Evolutionary conservation across 805 yeast genomes (phyloP).

Genomic region (Yarrowia sp.): DNA sequence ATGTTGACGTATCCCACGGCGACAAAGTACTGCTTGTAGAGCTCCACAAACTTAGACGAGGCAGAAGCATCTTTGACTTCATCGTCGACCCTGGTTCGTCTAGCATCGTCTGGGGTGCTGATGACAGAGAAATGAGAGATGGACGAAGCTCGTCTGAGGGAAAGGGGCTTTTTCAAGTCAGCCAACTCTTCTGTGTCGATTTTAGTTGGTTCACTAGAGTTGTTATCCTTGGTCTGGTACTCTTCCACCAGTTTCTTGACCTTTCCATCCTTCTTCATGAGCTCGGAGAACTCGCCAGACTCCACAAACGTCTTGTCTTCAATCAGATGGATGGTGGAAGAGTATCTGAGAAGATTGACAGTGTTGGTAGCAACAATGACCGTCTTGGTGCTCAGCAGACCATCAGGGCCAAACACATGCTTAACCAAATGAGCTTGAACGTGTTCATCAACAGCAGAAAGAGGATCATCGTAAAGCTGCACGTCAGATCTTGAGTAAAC

Average conservation of each 20-base stretch:
- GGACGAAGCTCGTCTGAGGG: constrained; percentile 2
- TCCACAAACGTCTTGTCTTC: constrained; percentile 57
- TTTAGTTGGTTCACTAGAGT: background rate
- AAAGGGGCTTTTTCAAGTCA: background rate
- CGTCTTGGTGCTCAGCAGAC: constrained; percentile 72
- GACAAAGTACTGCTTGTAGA: background rate
- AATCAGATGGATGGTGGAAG: constrained; percentile 69
- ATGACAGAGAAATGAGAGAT: background rate
- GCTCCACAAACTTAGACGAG: background rate
- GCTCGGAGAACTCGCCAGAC: constrained; percentile 53
- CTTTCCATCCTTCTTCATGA: background rate
- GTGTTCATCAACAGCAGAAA: constrained; percentile 97
- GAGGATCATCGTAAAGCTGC: constrained; percentile 86
- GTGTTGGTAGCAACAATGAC: constrained; percentile 81
- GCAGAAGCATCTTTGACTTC: background rate
- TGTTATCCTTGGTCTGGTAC: background rate
- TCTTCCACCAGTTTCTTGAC: constrained; percentile 3
- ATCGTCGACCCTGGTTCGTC: constrained; percentile 1
- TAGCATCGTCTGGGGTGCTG: background rate
- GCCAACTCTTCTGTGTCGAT: background rate
- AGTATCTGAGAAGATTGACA: constrained; percentile 74
- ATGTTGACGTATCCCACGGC: background rate
- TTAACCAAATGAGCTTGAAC: constrained; percentile 86
- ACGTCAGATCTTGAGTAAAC: constrained; percentile 94
- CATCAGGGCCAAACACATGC: constrained; percentile 64